phyloP scores from a whole-genome alignment of 805 yeast species.

The Cyberlindnera xylosilytica region DNA sequence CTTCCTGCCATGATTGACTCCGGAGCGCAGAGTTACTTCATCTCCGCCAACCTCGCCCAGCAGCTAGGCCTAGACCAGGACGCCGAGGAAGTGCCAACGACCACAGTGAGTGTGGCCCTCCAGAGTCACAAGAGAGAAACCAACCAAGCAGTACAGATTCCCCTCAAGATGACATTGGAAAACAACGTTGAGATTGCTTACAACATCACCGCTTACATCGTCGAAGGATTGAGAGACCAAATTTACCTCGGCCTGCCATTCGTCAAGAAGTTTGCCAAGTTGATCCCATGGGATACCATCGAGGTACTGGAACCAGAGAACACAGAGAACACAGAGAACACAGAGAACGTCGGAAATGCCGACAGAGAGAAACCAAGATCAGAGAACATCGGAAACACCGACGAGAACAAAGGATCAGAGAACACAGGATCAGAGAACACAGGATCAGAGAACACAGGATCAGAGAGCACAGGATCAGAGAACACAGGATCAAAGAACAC shows the following conservation, averaged over 20 bases:
- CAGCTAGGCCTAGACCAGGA: not conserved
- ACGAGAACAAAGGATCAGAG: no score
- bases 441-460: no score
- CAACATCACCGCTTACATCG: not conserved
- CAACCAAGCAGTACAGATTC: not conserved
- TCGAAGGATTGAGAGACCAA: not conserved
- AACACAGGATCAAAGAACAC: no score
- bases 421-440: no score
- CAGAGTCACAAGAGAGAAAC: not conserved
- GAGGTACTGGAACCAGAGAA: no score
- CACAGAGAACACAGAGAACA: no score
- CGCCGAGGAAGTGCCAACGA: not conserved
- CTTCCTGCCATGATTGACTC: not conserved
- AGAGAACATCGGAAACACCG: no score
- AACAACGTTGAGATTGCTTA: not conserved
- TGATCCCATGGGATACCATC: not conserved
- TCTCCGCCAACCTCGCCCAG: not conserved
- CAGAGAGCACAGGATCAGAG: no score
- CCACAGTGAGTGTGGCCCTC: not conserved
- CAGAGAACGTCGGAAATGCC: no score
- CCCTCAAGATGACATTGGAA: not conserved
- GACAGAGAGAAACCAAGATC: no score
- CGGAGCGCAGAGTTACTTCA: not conserved
- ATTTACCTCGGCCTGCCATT: not conserved
- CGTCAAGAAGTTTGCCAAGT: not conserved